Evolutionary conservation across 164 flowering plant species (phyloP).

Genomic region (Santalum album): DNA sequence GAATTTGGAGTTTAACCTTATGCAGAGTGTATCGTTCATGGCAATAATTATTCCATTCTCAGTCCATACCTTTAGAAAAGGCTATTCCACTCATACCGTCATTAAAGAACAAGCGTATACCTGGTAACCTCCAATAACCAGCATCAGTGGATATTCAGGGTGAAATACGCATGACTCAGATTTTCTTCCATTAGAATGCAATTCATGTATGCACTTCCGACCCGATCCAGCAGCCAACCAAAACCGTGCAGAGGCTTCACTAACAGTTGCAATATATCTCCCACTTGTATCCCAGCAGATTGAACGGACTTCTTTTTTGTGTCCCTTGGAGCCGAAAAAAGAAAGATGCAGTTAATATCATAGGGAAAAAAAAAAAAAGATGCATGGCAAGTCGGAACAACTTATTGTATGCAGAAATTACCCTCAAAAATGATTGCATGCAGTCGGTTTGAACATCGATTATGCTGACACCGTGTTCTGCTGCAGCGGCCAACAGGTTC

Average conservation of each 20-base stretch:
- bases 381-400: too few relatives aligned
- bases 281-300: constrained; percentile 25
- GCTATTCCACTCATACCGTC: too few relatives aligned
- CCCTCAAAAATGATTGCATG: constrained; percentile 11
- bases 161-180: constrained; percentile 26
- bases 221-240: constrained; percentile 16
- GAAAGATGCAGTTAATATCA: background rate
- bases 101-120: constrained; percentile 8
- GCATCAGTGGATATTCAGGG: constrained; percentile 15
- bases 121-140: constrained; percentile 25
- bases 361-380: too few relatives aligned
- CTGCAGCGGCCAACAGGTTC: constrained; percentile 16
- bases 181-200: constrained; percentile 16
- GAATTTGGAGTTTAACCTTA: too few relatives aligned
- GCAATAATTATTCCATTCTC: too few relatives aligned
- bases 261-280: constrained; percentile 19
- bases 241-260: constrained; percentile 22
- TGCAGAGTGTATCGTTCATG: too few relatives aligned
- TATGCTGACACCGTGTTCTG: constrained; percentile 11
- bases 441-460: constrained; percentile 18
- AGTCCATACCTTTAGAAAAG: too few relatives aligned
- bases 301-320: constrained; percentile 13
- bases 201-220: constrained; percentile 17
- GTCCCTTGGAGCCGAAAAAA: constrained; percentile 16
- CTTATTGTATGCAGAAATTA: background rate